Evolutionary conservation across 768 basidiomycete species (phyloP).

Genomic region (Mycena filopes): DNA sequence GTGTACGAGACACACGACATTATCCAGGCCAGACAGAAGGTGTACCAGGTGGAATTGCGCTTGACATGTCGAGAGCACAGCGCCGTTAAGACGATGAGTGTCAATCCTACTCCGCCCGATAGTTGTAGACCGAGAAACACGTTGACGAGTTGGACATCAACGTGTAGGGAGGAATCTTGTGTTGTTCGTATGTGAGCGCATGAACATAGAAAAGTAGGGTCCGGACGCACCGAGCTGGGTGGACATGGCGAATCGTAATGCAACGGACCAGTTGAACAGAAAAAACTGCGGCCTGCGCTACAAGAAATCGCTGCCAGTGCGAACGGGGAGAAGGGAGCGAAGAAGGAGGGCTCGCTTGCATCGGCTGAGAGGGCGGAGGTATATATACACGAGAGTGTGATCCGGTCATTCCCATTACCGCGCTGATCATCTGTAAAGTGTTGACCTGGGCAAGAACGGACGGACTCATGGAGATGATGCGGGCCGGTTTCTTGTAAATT

Average conservation of each 20-base stretch:
- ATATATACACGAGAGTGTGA: slow-evolving; percentile 1
- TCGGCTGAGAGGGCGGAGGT: not conserved
- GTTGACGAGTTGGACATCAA: slow-evolving; percentile 28
- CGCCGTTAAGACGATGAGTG: slow-evolving; percentile 42
- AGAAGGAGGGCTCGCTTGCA: slow-evolving; percentile 7
- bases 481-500: no score
- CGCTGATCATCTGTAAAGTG: no score
- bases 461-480: no score
- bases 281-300: slow-evolving; percentile 32
- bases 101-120: slow-evolving; percentile 37
- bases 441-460: no score
- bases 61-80: slow-evolving; percentile 39
- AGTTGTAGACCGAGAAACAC: slow-evolving; percentile 45
- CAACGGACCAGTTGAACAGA: not conserved
- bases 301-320: slow-evolving; percentile 28
- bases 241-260: slow-evolving; percentile 16
- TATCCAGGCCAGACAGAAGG: slow-evolving; percentile 45
- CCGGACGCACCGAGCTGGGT: slow-evolving; percentile 8
- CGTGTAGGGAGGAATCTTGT: not conserved
- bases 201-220: not conserved
- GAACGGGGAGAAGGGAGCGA: slow-evolving; percentile 16
- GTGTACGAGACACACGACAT: slow-evolving; percentile 44
- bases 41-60: slow-evolving; percentile 47
- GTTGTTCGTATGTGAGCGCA: not conserved
- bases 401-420: not conserved